Evolutionary conservation across 345 rosid species (phyloP).

Genomic region (Hevea brasiliensis): DNA sequence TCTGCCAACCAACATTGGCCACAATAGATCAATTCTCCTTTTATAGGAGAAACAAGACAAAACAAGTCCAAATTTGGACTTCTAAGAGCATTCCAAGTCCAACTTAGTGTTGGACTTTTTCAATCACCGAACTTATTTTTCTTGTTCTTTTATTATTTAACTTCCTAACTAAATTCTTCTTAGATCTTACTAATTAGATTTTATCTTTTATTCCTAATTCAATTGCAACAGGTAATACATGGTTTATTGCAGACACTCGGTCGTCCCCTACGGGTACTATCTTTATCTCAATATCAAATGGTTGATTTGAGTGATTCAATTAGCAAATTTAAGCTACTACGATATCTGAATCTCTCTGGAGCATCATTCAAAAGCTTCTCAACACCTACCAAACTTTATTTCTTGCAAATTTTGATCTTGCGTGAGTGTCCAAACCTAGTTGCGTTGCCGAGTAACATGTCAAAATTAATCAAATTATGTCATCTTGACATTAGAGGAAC

Average conservation of each 20-base stretch:
- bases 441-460: neutral
- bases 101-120: too few species aligned
- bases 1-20: too few species aligned
- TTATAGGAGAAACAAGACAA: too few species aligned
- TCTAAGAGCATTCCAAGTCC: too few species aligned
- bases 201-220: too few species aligned
- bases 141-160: too few species aligned
- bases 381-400: slow-evolving; percentile 7
- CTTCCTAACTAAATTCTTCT: too few species aligned
- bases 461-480: neutral
- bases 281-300: neutral
- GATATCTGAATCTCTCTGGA: neutral
- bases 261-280: slow-evolving; percentile 1
- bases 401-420: slow-evolving; percentile 5
- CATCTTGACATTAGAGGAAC: slow-evolving; percentile 1
- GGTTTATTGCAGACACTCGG: neutral
- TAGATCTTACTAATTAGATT: too few species aligned
- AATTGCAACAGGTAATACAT: neutral
- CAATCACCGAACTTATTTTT: too few species aligned
- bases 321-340: slow-evolving; percentile 1
- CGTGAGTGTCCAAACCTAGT: neutral
- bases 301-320: neutral
- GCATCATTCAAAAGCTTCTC: neutral
- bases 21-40: too few species aligned
- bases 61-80: too few species aligned